Evolutionary conservation across 1,284 basidiomycete species (phyloP), one percentile per base, ranked within the genome.

Genomic region (Ustilago trichophora): DNA sequence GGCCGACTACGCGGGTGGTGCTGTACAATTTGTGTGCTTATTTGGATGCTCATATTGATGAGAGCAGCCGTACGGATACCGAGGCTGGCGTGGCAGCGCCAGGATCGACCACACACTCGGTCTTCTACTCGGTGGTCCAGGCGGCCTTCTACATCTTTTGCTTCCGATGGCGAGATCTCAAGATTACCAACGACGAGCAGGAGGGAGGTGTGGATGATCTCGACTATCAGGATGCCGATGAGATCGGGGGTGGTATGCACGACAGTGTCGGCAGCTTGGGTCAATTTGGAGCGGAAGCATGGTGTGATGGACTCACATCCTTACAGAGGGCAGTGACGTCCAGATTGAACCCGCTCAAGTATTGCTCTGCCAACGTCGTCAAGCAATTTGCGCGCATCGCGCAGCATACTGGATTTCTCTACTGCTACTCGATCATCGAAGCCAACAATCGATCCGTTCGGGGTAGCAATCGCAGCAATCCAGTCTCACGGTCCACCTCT

Each of bases 91-190:
- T 52, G 13, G 53, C 68, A 1, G 59, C 70, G 44, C 71, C 76
- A 9, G 75, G 75, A 7, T 43, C 59, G 21, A 50, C 59, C 11
- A 60, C 72, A 12, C 77, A 81, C 47, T 53, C 76, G n/a, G 63
- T 79, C n/a, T 98, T 97, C 82, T 98, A 98, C 81, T 93, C 95
- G 6, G 90, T 97, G 26, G 85, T 89, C 1, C 96, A 98, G 80
- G 91, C 94, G 0, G 87, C 93, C 6, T 96, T 99, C 82, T 87
- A 98, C 75, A 93, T 98, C 66, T 99, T 98, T 82, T 98, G 96
- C 82, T 99, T 98, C 84, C 86, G 95, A 16, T 98, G 94, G 95
- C 85, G 92, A 62, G 93, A 94, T 73, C 83, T 98, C 31, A 83
- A 90, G 22, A 82, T 83, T n/a, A 83, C 84, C 34, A 76, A 82